These are phyloP conservation scores for Paecilomyces sp. DNA, from an alignment of 2,329 filamentous ascomycete species.

Conservation along the genomic window DNA sequence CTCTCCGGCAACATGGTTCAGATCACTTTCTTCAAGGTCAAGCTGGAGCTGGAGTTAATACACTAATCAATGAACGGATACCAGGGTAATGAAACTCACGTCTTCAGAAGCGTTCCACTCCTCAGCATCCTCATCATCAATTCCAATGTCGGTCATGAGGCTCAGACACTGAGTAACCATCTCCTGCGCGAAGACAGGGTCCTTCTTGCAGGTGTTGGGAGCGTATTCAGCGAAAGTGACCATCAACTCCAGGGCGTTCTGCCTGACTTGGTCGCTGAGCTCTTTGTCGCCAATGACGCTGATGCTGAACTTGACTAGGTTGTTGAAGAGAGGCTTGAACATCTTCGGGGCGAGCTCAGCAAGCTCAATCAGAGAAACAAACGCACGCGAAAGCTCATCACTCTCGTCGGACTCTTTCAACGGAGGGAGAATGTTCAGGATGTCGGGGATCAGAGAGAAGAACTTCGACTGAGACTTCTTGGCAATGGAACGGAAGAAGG, in stretches of 20 bases:
- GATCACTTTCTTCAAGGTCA: constrained; percentile 90
- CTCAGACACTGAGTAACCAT: constrained; percentile 99
- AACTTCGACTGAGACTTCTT: constrained; percentile 89
- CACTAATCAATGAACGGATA: neutral
- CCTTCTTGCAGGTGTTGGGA: constrained; percentile 90
- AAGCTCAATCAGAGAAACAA: constrained; percentile 86
- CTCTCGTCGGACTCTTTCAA: constrained; percentile 88
- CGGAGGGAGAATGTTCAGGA: constrained; percentile 89
- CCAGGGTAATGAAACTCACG: constrained; percentile 43
- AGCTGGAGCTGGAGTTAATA: constrained; percentile 47
- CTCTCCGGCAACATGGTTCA: constrained; percentile 95
- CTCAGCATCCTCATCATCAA: constrained; percentile 86
- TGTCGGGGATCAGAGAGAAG: constrained; percentile 76
- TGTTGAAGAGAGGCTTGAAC: constrained; percentile 93
- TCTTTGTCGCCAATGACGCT: constrained; percentile 96
- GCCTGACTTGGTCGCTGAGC: constrained; percentile 77
- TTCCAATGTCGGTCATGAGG: constrained; percentile 93
- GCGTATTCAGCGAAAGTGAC: constrained; percentile 95
- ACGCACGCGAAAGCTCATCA: constrained; percentile 81
- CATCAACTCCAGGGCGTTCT: constrained; percentile 95
- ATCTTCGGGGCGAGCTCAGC: constrained; percentile 93
- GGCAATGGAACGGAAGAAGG: constrained; percentile 84
- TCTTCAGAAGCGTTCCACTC: constrained; percentile 95
- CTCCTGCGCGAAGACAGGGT: constrained; percentile 80
- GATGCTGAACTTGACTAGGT: constrained; percentile 85